Evolutionary conservation across 345 rosid genomes (phyloP), one percentile per base, ranked within the genome.

Genomic region (Punica granatum): DNA sequence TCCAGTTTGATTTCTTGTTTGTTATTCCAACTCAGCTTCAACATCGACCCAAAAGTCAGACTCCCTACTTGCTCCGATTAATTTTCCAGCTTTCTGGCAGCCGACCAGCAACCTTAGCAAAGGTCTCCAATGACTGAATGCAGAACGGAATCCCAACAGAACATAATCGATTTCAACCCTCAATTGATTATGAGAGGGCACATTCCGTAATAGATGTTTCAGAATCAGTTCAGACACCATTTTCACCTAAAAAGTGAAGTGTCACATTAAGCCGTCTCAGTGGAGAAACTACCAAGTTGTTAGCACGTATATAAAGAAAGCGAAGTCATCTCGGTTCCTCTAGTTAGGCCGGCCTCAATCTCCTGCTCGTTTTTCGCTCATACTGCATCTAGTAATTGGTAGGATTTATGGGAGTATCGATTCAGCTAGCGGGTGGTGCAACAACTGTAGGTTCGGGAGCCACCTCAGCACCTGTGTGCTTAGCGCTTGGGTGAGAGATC

Each of bases 381-480:
- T 49, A 25, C 59, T 53, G 11, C 59, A 18, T 28, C 59, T 56
- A 56, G 3, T 26, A n/a, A 56, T 51, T 23, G 61, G 61, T 30
- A 56, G 34, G 31, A 26, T 30, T 13, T 28, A 11, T 56, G 7
- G 18, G 18, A 13, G 18, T 56, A 56, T 23, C 21, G 2, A n/a
- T 46, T 80, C 76, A 86, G 74, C 78, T 69, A 18, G 78, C 83
- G 0, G 75, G 71, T 9, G 85, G 67, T 18, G 75, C 77, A 23
- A 75, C 15, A 35, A 56, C 67, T 25, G 72, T 60, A 30, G 89
- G 89, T 75, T 88, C 90, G 1, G 96, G 80, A 35, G 72, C 84
- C n/a, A 79, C 80, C 70, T 86, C 96, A 0, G 89, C 88, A 42
- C 76, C 85, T 64, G 79, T 66, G 62, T 76, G 77, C 60, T 79